Percentiles rank a stretch among this genome's conserved stretches.
These are phyloP conservation scores for Stylonectria norvegica DNA, from an alignment of 2,329 filamentous ascomycete genomes.

Conservation along the genomic window DNA sequence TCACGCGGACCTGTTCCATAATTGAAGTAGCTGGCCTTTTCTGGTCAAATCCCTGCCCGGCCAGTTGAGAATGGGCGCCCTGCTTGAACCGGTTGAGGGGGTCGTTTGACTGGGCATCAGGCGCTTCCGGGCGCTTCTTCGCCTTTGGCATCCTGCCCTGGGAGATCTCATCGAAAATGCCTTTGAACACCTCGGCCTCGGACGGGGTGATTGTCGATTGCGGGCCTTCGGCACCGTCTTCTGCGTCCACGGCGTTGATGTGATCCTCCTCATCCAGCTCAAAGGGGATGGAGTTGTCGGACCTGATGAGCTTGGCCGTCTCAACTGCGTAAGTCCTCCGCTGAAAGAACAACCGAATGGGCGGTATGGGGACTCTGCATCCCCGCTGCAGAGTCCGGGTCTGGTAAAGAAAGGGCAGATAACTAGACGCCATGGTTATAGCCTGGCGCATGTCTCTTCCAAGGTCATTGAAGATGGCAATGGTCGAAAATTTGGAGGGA, in stretches of 20 bases:
- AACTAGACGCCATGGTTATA: slow-evolving; percentile 43
- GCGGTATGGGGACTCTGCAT: slow-evolving; percentile 24
- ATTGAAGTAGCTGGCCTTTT: slow-evolving; percentile 25
- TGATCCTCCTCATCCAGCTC: slow-evolving; percentile 46
- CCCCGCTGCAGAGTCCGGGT: slow-evolving; percentile 54
- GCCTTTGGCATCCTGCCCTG: slow-evolving; percentile 33
- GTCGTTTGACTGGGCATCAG: not conserved
- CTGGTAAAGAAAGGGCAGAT: slow-evolving; percentile 69
- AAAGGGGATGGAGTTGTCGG: slow-evolving; percentile 49
- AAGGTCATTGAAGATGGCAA: not conserved
- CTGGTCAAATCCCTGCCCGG: not conserved
- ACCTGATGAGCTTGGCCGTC: too few species aligned
- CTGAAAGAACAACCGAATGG: too few species aligned
- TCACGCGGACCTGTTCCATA: slow-evolving; percentile 32
- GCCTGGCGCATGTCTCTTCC: not conserved
- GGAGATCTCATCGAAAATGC: slow-evolving; percentile 50
- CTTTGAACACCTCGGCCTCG: slow-evolving; percentile 57
- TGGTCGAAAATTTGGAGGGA: too few species aligned
- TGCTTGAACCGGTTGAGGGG: not conserved
- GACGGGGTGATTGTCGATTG: slow-evolving; percentile 54
- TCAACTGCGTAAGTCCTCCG: too few species aligned
- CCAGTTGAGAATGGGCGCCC: too few species aligned
- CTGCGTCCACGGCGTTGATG: slow-evolving; percentile 17
- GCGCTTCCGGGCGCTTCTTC: slow-evolving; percentile 15
- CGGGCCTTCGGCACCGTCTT: slow-evolving; percentile 17